These are phyloP conservation scores for Wickerhamomyces mucosus DNA, from an alignment of 805 yeast genomes.

Conservation along the genomic window DNA sequence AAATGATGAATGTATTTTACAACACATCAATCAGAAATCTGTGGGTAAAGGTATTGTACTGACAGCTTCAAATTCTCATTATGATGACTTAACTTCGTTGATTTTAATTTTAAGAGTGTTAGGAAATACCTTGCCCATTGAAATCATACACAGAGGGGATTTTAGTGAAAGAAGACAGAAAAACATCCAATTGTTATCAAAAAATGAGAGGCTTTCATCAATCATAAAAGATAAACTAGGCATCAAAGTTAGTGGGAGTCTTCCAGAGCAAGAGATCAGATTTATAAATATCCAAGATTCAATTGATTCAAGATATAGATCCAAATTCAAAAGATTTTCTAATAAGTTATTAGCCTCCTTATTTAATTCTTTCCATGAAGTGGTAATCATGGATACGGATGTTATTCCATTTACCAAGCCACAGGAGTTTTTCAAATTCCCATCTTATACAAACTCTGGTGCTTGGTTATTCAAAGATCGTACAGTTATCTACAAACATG, in stretches of 20 bases:
- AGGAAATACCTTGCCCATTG: slow-evolving; percentile 22
- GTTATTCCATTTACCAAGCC: slow-evolving; percentile 34
- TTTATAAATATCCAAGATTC: slow-evolving; percentile 15
- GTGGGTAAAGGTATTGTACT: slow-evolving; percentile 25
- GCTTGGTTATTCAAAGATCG: slow-evolving; percentile 39
- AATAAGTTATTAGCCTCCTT: slow-evolving; percentile 44
- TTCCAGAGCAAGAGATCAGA: slow-evolving; percentile 18
- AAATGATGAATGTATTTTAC: slow-evolving; percentile 2
- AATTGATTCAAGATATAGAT: slow-evolving; percentile 3
- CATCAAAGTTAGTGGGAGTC: background rate
- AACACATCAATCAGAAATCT: slow-evolving; percentile 1
- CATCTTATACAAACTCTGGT: slow-evolving; percentile 25
- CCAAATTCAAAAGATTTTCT: slow-evolving; percentile 23
- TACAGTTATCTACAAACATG: slow-evolving; percentile 5
- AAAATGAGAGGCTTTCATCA: background rate
- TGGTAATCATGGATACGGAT: slow-evolving; percentile 45
- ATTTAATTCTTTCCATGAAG: slow-evolving; percentile 45
- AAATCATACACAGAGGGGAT: slow-evolving; percentile 23
- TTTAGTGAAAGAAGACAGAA: slow-evolving; percentile 8
- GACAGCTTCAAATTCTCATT: slow-evolving; percentile 16
- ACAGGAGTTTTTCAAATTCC: slow-evolving; percentile 24
- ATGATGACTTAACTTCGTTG: slow-evolving; percentile 14
- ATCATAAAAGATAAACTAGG: background rate
- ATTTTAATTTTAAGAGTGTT: slow-evolving; percentile 20
- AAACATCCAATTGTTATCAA: slow-evolving; percentile 1